These are phyloP conservation scores for Acacia pycnantha DNA, from an alignment of 331 rosid genomes.

Conservation along the genomic window DNA sequence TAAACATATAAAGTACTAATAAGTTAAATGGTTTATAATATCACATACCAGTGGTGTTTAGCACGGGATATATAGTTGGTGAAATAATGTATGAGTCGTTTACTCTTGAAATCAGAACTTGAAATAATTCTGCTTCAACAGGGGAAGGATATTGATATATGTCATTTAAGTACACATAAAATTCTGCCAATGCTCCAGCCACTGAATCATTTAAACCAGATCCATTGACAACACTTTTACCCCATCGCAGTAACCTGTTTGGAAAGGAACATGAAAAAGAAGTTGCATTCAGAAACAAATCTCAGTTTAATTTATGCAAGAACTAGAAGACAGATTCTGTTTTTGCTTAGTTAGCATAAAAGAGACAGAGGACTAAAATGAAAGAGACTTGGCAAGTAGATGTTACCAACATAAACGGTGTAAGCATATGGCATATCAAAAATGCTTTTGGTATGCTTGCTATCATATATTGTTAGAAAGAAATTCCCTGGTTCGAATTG, in stretches of 20 bases:
- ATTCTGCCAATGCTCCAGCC: slow-evolving; percentile 53
- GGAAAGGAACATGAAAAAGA: slow-evolving; percentile 13
- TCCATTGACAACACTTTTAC: slow-evolving; percentile 72
- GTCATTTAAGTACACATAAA: slow-evolving; percentile 69
- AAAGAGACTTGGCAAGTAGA: slow-evolving; percentile 2
- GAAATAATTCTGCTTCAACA: slow-evolving; percentile 56
- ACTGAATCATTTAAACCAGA: slow-evolving; percentile 73
- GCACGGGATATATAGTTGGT: slow-evolving; percentile 50
- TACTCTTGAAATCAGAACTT: slow-evolving; percentile 57
- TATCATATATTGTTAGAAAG: slow-evolving; percentile 60
- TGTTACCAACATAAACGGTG: slow-evolving; percentile 64
- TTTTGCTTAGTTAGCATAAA: background rate
- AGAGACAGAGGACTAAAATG: background rate
- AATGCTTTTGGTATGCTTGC: slow-evolving; percentile 61
- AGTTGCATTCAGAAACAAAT: slow-evolving; percentile 12
- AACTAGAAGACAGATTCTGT: background rate
- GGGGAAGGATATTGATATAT: slow-evolving; percentile 72
- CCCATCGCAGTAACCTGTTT: slow-evolving; percentile 79
- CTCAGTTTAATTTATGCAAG: background rate
- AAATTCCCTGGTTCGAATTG: slow-evolving; percentile 77
- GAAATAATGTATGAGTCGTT: slow-evolving; percentile 45
- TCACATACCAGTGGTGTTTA: slow-evolving; percentile 53
- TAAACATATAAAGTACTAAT: background rate
- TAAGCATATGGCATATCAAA: slow-evolving; percentile 74
- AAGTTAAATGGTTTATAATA: slow-evolving; percentile 13